Percentiles rank a stretch among this genome's conserved stretches.
Conservation (phyloP, 2,329 filamentous ascomycete species). For the Trichophyton schoenleinii region DNA sequence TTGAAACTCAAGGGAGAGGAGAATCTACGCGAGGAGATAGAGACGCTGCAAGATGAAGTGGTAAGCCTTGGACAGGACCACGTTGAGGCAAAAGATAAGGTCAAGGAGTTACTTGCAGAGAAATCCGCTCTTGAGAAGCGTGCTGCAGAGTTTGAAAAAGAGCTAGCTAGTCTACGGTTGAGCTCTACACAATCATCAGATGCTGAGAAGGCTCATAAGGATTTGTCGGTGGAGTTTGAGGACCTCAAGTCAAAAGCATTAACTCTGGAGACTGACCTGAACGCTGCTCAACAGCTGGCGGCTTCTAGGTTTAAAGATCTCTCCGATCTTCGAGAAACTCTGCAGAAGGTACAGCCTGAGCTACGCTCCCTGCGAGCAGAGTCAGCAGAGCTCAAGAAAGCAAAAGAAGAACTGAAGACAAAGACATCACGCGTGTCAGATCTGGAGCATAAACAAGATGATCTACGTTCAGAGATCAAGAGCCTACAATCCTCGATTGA, state of each 20-base stretch:
- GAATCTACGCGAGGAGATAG: slow-evolving; percentile 71
- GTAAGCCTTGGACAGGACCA: slow-evolving; percentile 69
- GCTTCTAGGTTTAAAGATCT: slow-evolving; percentile 81
- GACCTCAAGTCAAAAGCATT: slow-evolving; percentile 58
- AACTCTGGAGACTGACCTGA: slow-evolving; percentile 67
- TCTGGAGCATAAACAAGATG: slow-evolving; percentile 72
- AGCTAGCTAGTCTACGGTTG: slow-evolving; percentile 47
- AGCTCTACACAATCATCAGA: slow-evolving; percentile 36
- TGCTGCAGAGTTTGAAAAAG: slow-evolving; percentile 57
- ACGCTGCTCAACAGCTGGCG: slow-evolving; percentile 73
- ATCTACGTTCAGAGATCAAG: slow-evolving; percentile 61
- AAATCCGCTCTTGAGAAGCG: slow-evolving; percentile 52
- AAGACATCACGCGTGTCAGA: slow-evolving; percentile 53
- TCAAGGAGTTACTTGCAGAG: slow-evolving; percentile 57
- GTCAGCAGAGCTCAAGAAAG: slow-evolving; percentile 57
- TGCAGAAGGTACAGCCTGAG: slow-evolving; percentile 80
- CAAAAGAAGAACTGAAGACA: slow-evolving; percentile 60
- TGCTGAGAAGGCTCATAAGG: slow-evolving; percentile 39
- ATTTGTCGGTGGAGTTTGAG: slow-evolving; percentile 53
- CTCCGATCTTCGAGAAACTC: slow-evolving; percentile 61
- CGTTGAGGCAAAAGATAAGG: slow-evolving; percentile 65
- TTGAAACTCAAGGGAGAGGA: slow-evolving; percentile 64
- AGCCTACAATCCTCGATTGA: slow-evolving; percentile 55
- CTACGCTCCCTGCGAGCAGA: slow-evolving; percentile 67
- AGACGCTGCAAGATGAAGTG: slow-evolving; percentile 67